These are phyloP conservation scores for Tanozyma kutaoensis DNA, from an alignment of 805 yeast genomes.

Conservation along the genomic window DNA sequence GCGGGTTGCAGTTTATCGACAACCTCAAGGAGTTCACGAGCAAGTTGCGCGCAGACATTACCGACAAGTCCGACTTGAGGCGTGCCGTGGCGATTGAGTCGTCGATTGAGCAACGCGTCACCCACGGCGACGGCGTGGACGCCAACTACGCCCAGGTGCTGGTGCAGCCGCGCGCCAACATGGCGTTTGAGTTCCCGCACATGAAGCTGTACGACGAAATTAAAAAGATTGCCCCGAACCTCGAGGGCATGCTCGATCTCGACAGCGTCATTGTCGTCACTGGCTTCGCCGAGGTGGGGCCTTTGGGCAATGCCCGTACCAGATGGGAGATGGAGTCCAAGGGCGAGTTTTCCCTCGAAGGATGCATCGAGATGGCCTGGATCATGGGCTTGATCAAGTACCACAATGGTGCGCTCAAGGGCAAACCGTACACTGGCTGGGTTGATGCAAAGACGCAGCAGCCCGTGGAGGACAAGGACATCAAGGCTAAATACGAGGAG, in stretches of 20 bases:
- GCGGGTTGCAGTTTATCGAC: constrained; percentile 91
- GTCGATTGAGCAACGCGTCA: constrained; percentile 73
- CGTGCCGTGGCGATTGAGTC: constrained; percentile 92
- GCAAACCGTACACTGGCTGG: constrained; percentile 85
- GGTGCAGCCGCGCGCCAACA: constrained; percentile 89
- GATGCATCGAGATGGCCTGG: constrained; percentile 99
- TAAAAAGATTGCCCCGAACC: constrained; percentile 53
- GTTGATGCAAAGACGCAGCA: constrained; percentile 85
- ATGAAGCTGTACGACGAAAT: constrained; percentile 67
- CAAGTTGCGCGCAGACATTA: constrained; percentile 61
- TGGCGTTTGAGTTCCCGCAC: constrained; percentile 86
- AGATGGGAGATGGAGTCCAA: constrained; percentile 98
- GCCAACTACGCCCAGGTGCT: constrained; percentile 66
- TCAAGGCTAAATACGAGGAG: constrained; percentile 84
- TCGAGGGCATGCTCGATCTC: constrained; percentile 85
- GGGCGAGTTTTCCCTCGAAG: constrained; percentile 94
- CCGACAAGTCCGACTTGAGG: constrained; percentile 82
- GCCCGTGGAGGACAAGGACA: constrained; percentile 91
- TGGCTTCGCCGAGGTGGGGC: constrained; percentile 97
- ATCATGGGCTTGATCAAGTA: constrained; percentile 96
- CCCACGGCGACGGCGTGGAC: constrained; percentile 82
- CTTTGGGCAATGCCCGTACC: constrained; percentile 98
- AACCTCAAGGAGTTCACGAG: constrained; percentile 82
- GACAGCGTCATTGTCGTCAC: constrained; percentile 90
- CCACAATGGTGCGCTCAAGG: constrained; percentile 82